Conservation (phyloP, 2,329 filamentous ascomycete genomes). For the Lecanicillium sp. region DNA sequence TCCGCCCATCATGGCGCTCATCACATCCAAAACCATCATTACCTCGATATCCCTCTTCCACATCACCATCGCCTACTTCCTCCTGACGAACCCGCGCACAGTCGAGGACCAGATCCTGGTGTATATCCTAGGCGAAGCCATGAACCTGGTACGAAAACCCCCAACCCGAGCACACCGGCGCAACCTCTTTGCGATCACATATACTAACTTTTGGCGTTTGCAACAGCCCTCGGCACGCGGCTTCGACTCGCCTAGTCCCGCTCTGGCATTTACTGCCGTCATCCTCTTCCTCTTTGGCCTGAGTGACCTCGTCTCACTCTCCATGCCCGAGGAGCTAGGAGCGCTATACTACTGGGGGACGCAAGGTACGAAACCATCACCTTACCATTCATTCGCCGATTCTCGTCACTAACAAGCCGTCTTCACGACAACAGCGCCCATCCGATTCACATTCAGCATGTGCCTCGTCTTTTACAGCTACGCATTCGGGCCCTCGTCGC, state of each 20-base stretch:
- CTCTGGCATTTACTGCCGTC: conserved; percentile 65
- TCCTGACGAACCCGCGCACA: conserved; percentile 64
- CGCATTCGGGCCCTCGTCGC: conserved; percentile 45
- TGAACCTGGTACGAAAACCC: conserved; percentile 59
- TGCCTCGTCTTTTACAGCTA: conserved; percentile 56
- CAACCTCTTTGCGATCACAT: too few species aligned
- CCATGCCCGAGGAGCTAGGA: conserved; percentile 59
- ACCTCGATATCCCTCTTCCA: conserved; percentile 78
- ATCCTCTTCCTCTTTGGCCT: conserved; percentile 55
- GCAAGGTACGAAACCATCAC: conserved; percentile 44
- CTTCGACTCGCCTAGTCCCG: conserved; percentile 62
- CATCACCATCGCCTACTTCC: conserved; percentile 74
- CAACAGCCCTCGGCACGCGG: conserved; percentile 54
- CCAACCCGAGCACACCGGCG: too few species aligned
- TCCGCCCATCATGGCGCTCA: conserved; percentile 60
- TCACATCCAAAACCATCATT: conserved; percentile 75
- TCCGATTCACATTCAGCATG: conserved; percentile 60
- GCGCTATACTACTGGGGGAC: conserved; percentile 57
- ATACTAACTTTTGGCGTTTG: background rate
- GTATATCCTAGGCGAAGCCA: conserved; percentile 72
- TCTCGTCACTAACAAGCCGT: conserved; percentile 5
- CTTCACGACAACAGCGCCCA: conserved; percentile 36
- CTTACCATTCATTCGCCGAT: conserved; percentile 1
- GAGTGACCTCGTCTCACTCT: conserved; percentile 58
- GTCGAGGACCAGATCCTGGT: conserved; percentile 76